Percentiles rank a stretch among this genome's conserved stretches.
phyloP scores from a whole-genome alignment of 23 red algal genomes.

The Agarophyton chilense region DNA sequence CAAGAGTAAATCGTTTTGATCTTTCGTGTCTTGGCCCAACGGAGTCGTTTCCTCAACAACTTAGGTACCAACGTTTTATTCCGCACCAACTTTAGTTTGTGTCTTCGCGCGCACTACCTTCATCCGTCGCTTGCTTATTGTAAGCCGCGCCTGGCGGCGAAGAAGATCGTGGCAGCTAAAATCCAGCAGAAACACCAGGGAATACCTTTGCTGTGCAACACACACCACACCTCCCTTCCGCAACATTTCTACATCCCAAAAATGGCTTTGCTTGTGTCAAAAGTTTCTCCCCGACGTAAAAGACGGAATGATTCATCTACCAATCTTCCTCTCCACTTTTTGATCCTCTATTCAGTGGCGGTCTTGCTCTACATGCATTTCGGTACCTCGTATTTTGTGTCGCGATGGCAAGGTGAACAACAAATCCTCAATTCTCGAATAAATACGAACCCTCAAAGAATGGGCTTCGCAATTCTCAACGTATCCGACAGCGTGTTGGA shows the following conservation, averaged over 20 bases:
- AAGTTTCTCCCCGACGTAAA: not conserved
- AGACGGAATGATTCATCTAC: not conserved
- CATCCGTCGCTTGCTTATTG: too few relatives aligned
- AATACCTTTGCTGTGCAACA: too few relatives aligned
- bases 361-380: constrained; percentile 16
- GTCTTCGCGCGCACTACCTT: too few relatives aligned
- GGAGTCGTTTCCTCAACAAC: not conserved
- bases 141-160: too few relatives aligned
- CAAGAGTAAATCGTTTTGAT: not conserved
- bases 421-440: not conserved
- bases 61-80: not conserved
- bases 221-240: too few relatives aligned
- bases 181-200: too few relatives aligned
- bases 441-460: not conserved
- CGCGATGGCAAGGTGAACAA: not conserved
- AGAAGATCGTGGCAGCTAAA: too few relatives aligned
- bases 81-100: too few relatives aligned
- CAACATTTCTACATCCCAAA: not conserved
- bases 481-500: constrained; percentile 11
- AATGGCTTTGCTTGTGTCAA: not conserved
- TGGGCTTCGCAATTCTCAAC: constrained; percentile 4
- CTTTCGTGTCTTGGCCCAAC: not conserved
- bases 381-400: not conserved
- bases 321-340: not conserved
- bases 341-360: not conserved